Evolutionary conservation across 23 red algal species (phyloP).

Genomic region (Gracilaria domingensis): DNA sequence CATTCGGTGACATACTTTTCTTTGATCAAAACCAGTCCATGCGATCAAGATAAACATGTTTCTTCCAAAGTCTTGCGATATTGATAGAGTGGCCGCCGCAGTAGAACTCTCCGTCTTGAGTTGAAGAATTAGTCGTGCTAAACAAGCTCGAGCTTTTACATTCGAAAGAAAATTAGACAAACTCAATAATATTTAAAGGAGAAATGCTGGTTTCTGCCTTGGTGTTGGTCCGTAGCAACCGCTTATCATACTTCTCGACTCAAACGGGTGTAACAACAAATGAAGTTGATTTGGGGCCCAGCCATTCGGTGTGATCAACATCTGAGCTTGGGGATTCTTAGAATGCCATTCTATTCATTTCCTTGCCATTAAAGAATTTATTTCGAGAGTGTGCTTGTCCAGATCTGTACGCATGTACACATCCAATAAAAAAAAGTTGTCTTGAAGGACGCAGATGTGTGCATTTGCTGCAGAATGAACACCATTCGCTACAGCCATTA

Average conservation of each 20-base stretch:
- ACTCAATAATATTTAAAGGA: too few species aligned
- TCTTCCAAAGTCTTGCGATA: background rate
- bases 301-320: background rate
- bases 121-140: background rate
- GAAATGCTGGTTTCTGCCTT: background rate
- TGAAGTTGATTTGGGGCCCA: background rate
- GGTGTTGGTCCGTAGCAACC: background rate
- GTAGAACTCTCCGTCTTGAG: background rate
- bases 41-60: background rate
- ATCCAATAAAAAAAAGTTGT: background rate
- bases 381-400: too few species aligned
- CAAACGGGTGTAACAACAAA: background rate
- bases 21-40: background rate
- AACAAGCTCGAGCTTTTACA: too few species aligned
- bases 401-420: background rate
- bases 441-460: background rate
- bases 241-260: background rate
- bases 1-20: background rate
- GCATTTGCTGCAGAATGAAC: slow-evolving; percentile 8
- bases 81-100: background rate
- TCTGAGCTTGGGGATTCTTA: background rate
- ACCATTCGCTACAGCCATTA: background rate
- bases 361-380: too few species aligned
- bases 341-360: background rate
- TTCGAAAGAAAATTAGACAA: too few species aligned